phyloP scores from a whole-genome alignment of 805 yeast species.

The Wickerhamiella shivajii region DNA sequence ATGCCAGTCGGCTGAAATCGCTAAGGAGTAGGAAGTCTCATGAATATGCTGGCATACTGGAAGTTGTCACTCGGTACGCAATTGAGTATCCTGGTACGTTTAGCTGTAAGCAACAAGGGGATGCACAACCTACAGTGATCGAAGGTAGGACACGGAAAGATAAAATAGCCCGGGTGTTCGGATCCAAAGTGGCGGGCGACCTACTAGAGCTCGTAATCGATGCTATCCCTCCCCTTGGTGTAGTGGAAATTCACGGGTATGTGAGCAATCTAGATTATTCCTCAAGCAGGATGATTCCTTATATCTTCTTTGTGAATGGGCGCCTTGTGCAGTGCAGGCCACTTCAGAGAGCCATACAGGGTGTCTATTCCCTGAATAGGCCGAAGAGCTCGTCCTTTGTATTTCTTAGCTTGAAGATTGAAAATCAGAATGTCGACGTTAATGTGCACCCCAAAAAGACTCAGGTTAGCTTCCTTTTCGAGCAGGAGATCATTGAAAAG shows the following conservation, averaged over 20 bases:
- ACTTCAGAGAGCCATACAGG: conserved; percentile 47
- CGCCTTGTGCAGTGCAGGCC: conserved; percentile 77
- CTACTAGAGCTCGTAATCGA: conserved; percentile 35
- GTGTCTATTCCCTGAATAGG: conserved; percentile 46
- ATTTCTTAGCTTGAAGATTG: conserved; percentile 53
- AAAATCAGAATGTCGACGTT: conserved; percentile 67
- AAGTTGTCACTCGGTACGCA: conserved; percentile 72
- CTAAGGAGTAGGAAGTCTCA: conserved; percentile 37
- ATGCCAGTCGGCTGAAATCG: conserved; percentile 62
- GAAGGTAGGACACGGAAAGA: conserved; percentile 39
- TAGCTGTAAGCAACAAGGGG: conserved; percentile 68
- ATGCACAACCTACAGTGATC: conserved; percentile 48
- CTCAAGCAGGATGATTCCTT: conserved; percentile 48
- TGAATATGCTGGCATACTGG: conserved; percentile 64
- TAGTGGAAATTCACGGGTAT: conserved; percentile 40
- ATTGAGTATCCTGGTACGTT: conserved; percentile 55
- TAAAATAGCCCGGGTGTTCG: conserved; percentile 59
- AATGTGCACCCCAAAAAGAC: conserved; percentile 93
- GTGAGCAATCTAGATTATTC: conserved; percentile 59
- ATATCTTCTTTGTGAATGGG: conserved; percentile 73
- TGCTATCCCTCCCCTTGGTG: conserved; percentile 30
- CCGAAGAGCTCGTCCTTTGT: conserved; percentile 77
- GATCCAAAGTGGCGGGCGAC: conserved; percentile 52
- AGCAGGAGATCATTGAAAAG: conserved; percentile 65
- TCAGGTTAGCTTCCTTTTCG: conserved; percentile 74